phyloP scores from a whole-genome alignment of 768 basidiomycete genomes.

The Calocybe cyanea region DNA sequence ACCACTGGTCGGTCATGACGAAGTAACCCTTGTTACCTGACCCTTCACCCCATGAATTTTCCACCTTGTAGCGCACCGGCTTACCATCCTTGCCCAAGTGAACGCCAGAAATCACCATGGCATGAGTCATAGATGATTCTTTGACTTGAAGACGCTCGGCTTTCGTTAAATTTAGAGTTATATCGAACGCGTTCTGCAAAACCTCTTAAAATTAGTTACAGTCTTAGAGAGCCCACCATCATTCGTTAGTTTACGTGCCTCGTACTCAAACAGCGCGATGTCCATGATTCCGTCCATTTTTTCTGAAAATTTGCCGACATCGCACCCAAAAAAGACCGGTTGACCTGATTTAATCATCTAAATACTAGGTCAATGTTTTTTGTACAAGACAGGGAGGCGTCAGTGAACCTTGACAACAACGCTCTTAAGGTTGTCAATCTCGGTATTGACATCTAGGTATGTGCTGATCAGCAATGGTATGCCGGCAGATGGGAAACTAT shows the following conservation, averaged over 20 bases:
- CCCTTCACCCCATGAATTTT: slow-evolving; percentile 89
- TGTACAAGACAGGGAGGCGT: no score
- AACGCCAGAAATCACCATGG: slow-evolving; percentile 92
- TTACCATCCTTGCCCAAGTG: slow-evolving; percentile 75
- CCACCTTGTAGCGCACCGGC: slow-evolving; percentile 91
- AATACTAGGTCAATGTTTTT: background rate
- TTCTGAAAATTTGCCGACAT: slow-evolving; percentile 86
- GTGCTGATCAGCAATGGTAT: slow-evolving; percentile 1
- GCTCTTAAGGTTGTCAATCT: slow-evolving; percentile 75
- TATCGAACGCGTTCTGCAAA: slow-evolving; percentile 74
- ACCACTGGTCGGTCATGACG: slow-evolving; percentile 92
- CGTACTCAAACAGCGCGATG: slow-evolving; percentile 74
- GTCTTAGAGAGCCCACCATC: background rate
- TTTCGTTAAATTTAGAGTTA: slow-evolving; percentile 76
- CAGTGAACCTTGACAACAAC: slow-evolving; percentile 62
- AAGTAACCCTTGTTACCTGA: slow-evolving; percentile 84
- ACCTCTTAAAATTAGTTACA: background rate
- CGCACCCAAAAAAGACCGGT: slow-evolving; percentile 95
- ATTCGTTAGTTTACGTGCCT: slow-evolving; percentile 38
- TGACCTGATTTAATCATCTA: slow-evolving; percentile 81
- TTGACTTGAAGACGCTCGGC: slow-evolving; percentile 77
- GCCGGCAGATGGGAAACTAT: background rate
- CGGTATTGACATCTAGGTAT: slow-evolving; percentile 80
- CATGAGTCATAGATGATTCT: slow-evolving; percentile 93
- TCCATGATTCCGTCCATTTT: slow-evolving; percentile 80